Percentiles rank a stretch among this genome's conserved stretches.
Conservation (phyloP, 116 monocot species). For the Trichopus zeylanicus region DNA sequence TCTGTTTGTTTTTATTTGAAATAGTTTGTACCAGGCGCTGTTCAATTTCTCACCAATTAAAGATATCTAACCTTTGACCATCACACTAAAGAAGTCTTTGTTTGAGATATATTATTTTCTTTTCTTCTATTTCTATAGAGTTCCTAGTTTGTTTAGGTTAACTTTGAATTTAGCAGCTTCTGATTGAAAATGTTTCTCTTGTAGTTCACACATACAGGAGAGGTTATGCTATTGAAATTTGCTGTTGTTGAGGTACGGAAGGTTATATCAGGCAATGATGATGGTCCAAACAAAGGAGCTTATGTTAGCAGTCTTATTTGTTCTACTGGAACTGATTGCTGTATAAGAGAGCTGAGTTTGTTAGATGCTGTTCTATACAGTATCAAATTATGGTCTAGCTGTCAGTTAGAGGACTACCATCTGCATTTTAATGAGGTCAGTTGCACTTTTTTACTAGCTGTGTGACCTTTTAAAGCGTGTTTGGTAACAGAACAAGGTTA, state of each 20-base stretch:
- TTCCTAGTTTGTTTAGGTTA: not conserved
- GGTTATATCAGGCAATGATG: conserved; percentile 18
- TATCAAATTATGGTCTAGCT: conserved; percentile 43
- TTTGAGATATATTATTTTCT: not conserved
- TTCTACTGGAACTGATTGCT: conserved; percentile 28
- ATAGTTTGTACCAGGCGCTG: not conserved
- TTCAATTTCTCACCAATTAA: not conserved
- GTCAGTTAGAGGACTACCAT: conserved; percentile 63
- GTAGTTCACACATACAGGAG: conserved; percentile 58
- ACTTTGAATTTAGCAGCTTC: not conserved
- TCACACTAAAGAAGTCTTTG: not conserved
- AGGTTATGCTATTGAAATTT: conserved; percentile 31
- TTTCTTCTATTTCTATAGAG: not conserved
- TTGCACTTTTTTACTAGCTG: not conserved
- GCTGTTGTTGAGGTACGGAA: conserved; percentile 28
- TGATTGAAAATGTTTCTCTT: conserved; percentile 6
- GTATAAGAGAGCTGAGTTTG: conserved; percentile 31
- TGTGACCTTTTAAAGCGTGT: not conserved
- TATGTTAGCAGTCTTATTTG: conserved; percentile 41
- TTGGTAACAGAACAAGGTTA: no score
- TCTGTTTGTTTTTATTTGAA: no score
- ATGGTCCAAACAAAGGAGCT: conserved; percentile 19
- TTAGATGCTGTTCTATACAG: conserved; percentile 42
- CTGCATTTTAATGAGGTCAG: conserved; percentile 54
- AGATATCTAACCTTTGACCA: not conserved